Evolutionary conservation across 352 stramenopile genomes (phyloP).

Genomic region (Globisporangium splendens): DNA sequence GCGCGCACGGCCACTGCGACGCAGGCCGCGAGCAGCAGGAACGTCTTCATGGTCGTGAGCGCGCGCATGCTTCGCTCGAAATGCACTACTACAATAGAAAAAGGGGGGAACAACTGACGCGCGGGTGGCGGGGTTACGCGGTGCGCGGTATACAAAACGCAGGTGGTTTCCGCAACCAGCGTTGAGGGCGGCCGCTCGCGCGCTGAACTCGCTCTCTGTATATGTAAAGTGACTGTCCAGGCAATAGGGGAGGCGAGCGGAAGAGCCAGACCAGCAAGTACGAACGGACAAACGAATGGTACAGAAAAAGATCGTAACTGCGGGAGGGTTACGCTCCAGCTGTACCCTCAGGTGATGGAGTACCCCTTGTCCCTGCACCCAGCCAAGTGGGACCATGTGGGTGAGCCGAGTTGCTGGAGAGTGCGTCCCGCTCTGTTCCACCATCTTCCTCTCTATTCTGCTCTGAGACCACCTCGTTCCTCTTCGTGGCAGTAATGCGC

Average conservation of each 20-base stretch:
- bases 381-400: too few species aligned
- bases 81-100: not conserved
- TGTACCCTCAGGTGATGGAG: not conserved
- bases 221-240: not conserved
- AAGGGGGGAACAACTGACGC: not conserved
- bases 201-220: not conserved
- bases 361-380: too few species aligned
- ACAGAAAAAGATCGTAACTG: too few species aligned
- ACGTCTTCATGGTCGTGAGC: slow-evolving; percentile 5
- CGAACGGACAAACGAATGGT: not conserved
- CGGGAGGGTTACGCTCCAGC: not conserved
- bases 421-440: not conserved
- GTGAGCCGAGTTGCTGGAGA: too few species aligned
- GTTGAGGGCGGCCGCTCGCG: not conserved
- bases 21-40: slow-evolving; percentile 6
- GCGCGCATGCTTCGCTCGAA: slow-evolving; percentile 8
- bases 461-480: not conserved
- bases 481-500: not conserved
- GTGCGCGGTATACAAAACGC: too few species aligned
- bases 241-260: too few species aligned
- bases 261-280: not conserved
- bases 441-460: not conserved
- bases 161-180: too few species aligned
- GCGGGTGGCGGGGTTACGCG: not conserved
- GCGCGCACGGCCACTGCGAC: not conserved